phyloP scores from a whole-genome alignment of 495 filamentous ascomycete species.

The Cladorrhinum samala region DNA sequence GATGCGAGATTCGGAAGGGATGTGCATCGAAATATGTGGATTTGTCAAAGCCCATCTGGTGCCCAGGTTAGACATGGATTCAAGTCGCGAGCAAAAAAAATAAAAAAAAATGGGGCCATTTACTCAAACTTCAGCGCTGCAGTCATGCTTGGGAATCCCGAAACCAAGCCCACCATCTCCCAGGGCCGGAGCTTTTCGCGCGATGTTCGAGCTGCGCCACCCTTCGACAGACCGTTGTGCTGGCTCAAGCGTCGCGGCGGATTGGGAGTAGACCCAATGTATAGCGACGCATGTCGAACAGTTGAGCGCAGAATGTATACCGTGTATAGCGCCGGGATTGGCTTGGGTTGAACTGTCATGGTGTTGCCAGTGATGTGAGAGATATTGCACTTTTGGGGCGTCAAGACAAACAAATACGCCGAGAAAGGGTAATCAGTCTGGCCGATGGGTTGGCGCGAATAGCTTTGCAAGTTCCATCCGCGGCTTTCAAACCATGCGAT shows the following conservation, averaged over 20 bases:
- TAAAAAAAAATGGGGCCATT: too few species aligned
- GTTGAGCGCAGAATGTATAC: slow-evolving; percentile 85
- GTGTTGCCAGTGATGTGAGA: background rate
- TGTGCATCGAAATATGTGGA: slow-evolving; percentile 66
- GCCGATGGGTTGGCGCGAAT: background rate
- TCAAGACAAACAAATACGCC: too few species aligned
- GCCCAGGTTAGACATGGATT: slow-evolving; percentile 5
- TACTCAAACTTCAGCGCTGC: slow-evolving; percentile 96
- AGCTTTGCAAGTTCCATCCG: background rate
- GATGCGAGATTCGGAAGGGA: slow-evolving; percentile 52
- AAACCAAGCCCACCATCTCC: slow-evolving; percentile 87
- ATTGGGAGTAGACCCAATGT: slow-evolving; percentile 89
- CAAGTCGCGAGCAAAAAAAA: background rate
- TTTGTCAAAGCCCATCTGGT: slow-evolving; percentile 90
- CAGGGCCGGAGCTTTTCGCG: slow-evolving; percentile 65
- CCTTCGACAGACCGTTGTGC: slow-evolving; percentile 76
- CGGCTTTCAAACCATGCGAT: background rate
- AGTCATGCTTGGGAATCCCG: slow-evolving; percentile 79
- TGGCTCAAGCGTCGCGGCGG: slow-evolving; percentile 75
- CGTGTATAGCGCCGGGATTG: slow-evolving; percentile 51
- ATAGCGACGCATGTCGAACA: slow-evolving; percentile 55
- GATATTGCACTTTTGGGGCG: background rate
- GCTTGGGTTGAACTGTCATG: slow-evolving; percentile 38
- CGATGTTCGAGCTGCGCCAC: slow-evolving; percentile 75
- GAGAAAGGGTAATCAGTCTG: background rate